Evolutionary conservation across 2,329 filamentous ascomycete species (phyloP), one percentile per base, ranked within the genome.

Genomic region (Rhinocladiella mackenziei): DNA sequence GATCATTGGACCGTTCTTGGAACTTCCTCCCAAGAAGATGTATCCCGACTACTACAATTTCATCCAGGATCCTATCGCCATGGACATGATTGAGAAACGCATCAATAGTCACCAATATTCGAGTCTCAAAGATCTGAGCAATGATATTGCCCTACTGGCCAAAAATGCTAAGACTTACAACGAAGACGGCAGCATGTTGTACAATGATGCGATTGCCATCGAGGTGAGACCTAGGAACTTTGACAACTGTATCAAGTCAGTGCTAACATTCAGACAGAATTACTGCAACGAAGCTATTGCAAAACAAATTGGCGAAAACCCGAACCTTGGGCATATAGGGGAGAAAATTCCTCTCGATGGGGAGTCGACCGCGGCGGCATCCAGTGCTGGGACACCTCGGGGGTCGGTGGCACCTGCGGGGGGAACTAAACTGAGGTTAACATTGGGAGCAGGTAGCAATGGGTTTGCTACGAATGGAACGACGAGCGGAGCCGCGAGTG

Each of bases 41-140:
- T 98, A 94, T 62, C 85, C 88, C 18, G 89, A 97, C 63, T 98
- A 98, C 71, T 98, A 96, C 64, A 71, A 91, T 62, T 81, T 96
- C 65, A 98, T 98, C 64, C 80, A 84, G 61, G 84, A 83, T 42
- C 92, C 92, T 0, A 96, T 98, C 61, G 91, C 86, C 61, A 95
- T 97, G 85, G 92, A 95, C 57, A 83, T 89, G 64, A 95, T 98
- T 60, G 81, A 87, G 63, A 86, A 84, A 63, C 91, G 88, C 73
- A 95, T 98, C 70, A 96, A 95, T 72, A 91, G 87, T 67, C 87
- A 94, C 61, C 87, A 96, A 62, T 98, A 98, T 66, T 80, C 79
- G 56, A 84, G 78, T 59, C 68, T 96, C 49, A 81, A 78, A 61
- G 86, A 89, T 57, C 80, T 98, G 75, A 78, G 81, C 43, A 80